A percentile compares a stretch with the other conserved stretches of the same genome.
Conservation (phyloP, 345 rosid species). For the Acer saccharum region DNA sequence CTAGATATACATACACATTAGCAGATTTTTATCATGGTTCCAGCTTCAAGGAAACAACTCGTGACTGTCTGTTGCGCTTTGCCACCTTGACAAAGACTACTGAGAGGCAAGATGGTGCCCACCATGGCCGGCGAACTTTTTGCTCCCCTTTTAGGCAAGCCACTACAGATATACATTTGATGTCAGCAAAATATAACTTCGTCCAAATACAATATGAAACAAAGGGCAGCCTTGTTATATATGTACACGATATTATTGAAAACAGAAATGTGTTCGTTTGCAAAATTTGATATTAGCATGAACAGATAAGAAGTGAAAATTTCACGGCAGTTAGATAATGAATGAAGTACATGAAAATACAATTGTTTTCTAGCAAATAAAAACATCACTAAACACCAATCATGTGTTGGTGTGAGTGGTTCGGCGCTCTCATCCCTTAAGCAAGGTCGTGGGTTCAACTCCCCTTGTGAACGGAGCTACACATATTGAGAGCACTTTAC, state of each 20-base stretch:
- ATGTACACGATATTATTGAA: background rate
- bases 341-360: background rate
- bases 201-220: background rate
- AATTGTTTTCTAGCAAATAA: background rate
- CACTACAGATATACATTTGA: slow-evolving; percentile 43
- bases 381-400: background rate
- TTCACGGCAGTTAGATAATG: background rate
- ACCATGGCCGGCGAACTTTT: slow-evolving; percentile 94
- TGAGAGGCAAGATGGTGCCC: slow-evolving; percentile 96
- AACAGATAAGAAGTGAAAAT: background rate
- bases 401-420: too few species aligned
- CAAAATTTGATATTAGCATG: background rate
- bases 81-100: slow-evolving; percentile 80
- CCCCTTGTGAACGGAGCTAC: too few species aligned
- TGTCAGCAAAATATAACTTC: slow-evolving; percentile 14
- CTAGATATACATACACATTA: slow-evolving; percentile 54
- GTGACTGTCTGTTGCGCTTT: slow-evolving; percentile 91
- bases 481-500: too few species aligned
- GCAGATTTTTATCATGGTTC: slow-evolving; percentile 68
- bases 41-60: slow-evolving; percentile 96
- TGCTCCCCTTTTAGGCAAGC: slow-evolving; percentile 99
- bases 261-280: background rate
- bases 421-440: too few species aligned
- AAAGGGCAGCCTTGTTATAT: background rate
- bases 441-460: too few species aligned